Evolutionary conservation across 2,329 filamentous ascomycete genomes (phyloP), one percentile per base, ranked within the genome.

Genomic region (Rhinocladiella similis): DNA sequence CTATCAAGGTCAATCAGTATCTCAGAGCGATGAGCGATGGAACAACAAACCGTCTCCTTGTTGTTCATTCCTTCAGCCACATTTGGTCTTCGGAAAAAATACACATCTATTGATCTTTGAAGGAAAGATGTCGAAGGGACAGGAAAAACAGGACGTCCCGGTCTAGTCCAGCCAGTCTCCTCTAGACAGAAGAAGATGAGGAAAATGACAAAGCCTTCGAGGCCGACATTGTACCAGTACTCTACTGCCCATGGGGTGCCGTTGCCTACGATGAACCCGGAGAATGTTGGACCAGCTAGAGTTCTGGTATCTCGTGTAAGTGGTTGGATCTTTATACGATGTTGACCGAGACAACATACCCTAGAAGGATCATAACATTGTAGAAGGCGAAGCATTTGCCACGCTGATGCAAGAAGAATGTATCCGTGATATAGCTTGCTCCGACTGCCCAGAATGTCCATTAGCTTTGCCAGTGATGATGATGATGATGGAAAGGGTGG

Each of bases 151-250:
- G 43, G 57, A 51, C 59, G 51, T 13, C 56, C 36, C 12, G 56
- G 59, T 7, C 72, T 67, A 16, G 69, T 65, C 41, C 68, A 77
- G 1, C 67, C 65, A 1, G 73, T 77, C 43, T 77, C 74, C 57
- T 76, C 72, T 6, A 75, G 65, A 42, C 74, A 72, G 20, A 70
- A 42, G 41, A 77, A 69, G 14, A 72, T 68, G 1, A 70, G 56
- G 3, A 77, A 61, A 16, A 70, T 62, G 1, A 71, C 65, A 33
- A 70, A 65, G 0, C 68, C 72, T 1, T 72, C 62, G 1, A 75
- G 56, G 3, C 67, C 73, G n/a, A 76, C 67, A 1, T 70, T 73
- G 73, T 74, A 77, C 75, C 75, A 77, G 60, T 73, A 77, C 47
- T 73, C 69, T 2, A 72, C 60, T 1, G 70, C 68, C 67, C 73